A percentile compares a stretch with the other conserved stretches of the same genome.
Evolutionary conservation across 768 basidiomycete genomes (phyloP).

Genomic region (Leucosporidium scottii): DNA sequence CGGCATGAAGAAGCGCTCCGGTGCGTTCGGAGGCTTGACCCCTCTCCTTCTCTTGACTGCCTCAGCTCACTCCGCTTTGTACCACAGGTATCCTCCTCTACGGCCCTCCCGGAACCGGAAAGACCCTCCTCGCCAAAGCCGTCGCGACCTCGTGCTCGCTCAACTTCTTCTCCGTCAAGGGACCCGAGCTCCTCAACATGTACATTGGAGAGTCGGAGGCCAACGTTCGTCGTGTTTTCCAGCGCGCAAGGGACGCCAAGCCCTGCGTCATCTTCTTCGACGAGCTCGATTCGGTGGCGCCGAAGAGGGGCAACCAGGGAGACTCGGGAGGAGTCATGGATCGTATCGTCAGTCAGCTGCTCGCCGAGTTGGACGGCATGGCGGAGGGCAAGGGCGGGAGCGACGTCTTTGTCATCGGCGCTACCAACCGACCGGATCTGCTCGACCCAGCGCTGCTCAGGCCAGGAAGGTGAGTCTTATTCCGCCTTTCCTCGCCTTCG

Average conservation of each 20-base stretch:
- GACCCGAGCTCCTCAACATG: slow-evolving; percentile 88
- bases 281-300: slow-evolving; percentile 91
- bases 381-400: slow-evolving; percentile 49
- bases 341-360: slow-evolving; percentile 83
- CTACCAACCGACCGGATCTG: slow-evolving; percentile 89
- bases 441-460: slow-evolving; percentile 86
- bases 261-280: slow-evolving; percentile 88
- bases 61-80: slow-evolving; percentile 24
- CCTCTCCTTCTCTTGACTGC: slow-evolving; percentile 31
- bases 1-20: slow-evolving; percentile 91
- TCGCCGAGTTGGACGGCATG: slow-evolving; percentile 88
- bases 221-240: slow-evolving; percentile 82
- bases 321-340: slow-evolving; percentile 93
- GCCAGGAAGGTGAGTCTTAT: slow-evolving; percentile 59
- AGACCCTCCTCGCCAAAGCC: slow-evolving; percentile 91
- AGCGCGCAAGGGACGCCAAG: slow-evolving; percentile 57
- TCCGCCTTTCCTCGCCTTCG: neutral
- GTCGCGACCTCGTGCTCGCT: slow-evolving; percentile 83
- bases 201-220: slow-evolving; percentile 98
- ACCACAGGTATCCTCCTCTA: slow-evolving; percentile 85
- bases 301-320: slow-evolving; percentile 69
- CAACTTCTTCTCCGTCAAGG: slow-evolving; percentile 85
- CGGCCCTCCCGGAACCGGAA: slow-evolving; percentile 95
- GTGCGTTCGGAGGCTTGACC: slow-evolving; percentile 46
- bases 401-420: slow-evolving; percentile 84